These are phyloP conservation scores for Populus tomentosa DNA, from an alignment of 441 rosid species.

Conservation along the genomic window DNA sequence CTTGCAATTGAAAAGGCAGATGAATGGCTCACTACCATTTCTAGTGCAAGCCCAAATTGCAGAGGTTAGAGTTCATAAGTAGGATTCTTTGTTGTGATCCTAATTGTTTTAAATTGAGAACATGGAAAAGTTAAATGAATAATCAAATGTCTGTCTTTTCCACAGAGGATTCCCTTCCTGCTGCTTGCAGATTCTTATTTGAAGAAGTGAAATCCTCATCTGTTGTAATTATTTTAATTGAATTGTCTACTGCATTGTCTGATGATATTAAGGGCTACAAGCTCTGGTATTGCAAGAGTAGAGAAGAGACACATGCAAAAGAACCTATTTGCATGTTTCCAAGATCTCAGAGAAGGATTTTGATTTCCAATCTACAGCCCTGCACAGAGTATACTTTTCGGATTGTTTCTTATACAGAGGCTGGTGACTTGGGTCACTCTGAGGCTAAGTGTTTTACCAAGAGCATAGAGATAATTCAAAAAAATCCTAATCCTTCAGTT, in stretches of 20 bases:
- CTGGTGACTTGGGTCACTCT: slow-evolving; percentile 77
- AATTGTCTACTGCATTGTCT: slow-evolving; percentile 42
- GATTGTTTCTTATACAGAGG: slow-evolving; percentile 63
- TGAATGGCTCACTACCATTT: slow-evolving; percentile 46
- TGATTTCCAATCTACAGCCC: slow-evolving; percentile 72
- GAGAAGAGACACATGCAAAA: slow-evolving; percentile 54
- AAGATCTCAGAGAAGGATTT: slow-evolving; percentile 72
- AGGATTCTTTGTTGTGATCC: neutral
- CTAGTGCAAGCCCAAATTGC: slow-evolving; percentile 31
- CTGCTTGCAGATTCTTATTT: slow-evolving; percentile 86
- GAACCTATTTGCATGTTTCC: slow-evolving; percentile 61
- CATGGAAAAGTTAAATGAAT: slow-evolving; percentile 12
- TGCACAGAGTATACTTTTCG: slow-evolving; percentile 84
- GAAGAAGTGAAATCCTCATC: slow-evolving; percentile 73
- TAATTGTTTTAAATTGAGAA: neutral
- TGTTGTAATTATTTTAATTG: slow-evolving; percentile 65
- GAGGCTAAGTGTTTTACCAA: slow-evolving; percentile 85
- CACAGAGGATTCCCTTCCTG: slow-evolving; percentile 76
- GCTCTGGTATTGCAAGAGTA: slow-evolving; percentile 78
- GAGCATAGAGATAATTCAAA: slow-evolving; percentile 67
- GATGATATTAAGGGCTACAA: slow-evolving; percentile 69
- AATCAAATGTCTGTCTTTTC: slow-evolving; percentile 12
- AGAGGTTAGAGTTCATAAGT: slow-evolving; percentile 42
- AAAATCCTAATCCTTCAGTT: slow-evolving; percentile 31
- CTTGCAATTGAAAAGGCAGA: slow-evolving; percentile 74